Conservation (phyloP, 495 filamentous ascomycete genomes). For the Hypoxylon trugodes region DNA sequence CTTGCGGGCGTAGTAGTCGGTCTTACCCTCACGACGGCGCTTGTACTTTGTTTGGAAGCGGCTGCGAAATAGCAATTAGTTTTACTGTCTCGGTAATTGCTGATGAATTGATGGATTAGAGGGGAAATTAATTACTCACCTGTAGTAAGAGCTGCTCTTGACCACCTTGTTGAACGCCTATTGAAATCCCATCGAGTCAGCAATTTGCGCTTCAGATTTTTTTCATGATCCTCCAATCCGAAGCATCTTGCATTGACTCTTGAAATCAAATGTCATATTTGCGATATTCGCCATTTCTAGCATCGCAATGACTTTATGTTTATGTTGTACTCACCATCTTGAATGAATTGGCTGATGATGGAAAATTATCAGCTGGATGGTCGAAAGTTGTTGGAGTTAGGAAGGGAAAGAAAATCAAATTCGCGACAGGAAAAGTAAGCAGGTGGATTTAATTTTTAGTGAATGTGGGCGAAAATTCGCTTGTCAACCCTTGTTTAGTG, state of each 20-base stretch:
- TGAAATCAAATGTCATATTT: slow-evolving; percentile 32
- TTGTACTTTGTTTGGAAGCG: slow-evolving; percentile 99
- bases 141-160: slow-evolving; percentile 98
- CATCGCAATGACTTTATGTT: slow-evolving; percentile 32
- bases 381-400: slow-evolving; percentile 44
- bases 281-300: slow-evolving; percentile 44
- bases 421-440: slow-evolving; percentile 43
- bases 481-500: slow-evolving; percentile 39
- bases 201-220: slow-evolving; percentile 96
- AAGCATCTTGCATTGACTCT: slow-evolving; percentile 98
- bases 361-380: slow-evolving; percentile 42
- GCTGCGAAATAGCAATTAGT: slow-evolving; percentile 59
- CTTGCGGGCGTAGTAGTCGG: slow-evolving; percentile 99
- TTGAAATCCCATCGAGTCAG: slow-evolving; percentile 79
- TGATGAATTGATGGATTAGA: not conserved
- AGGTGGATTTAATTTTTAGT: slow-evolving; percentile 36
- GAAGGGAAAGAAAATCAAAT: slow-evolving; percentile 34
- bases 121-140: slow-evolving; percentile 66
- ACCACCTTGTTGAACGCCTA: slow-evolving; percentile 94
- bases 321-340: slow-evolving; percentile 64
- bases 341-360: slow-evolving; percentile 56
- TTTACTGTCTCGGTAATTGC: not conserved
- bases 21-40: slow-evolving; percentile 95
- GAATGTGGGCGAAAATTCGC: slow-evolving; percentile 46
- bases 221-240: slow-evolving; percentile 62